phyloP scores from a whole-genome alignment of 2,329 filamentous ascomycete genomes.

The Penicillium frequentans region DNA sequence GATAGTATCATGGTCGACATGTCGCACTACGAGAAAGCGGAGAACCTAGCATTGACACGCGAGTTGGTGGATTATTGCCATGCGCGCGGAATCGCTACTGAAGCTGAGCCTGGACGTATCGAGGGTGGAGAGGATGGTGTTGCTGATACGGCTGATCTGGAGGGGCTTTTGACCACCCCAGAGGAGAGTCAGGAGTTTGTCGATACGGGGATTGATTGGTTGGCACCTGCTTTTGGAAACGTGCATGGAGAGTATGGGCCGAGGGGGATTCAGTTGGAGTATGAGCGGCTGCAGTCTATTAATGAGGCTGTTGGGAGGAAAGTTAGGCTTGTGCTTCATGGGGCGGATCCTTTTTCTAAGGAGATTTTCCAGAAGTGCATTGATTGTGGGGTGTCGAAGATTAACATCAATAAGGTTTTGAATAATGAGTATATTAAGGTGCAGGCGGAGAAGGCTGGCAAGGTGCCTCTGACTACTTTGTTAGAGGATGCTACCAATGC shows the following conservation, averaged over 20 bases:
- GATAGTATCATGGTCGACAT: slow-evolving; percentile 79
- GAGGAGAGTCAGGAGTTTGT: slow-evolving; percentile 72
- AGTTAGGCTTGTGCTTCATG: slow-evolving; percentile 58
- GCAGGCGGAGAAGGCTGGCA: slow-evolving; percentile 51
- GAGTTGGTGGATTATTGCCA: slow-evolving; percentile 66
- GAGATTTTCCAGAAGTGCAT: slow-evolving; percentile 58
- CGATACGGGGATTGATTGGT: slow-evolving; percentile 68
- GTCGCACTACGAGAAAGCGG: slow-evolving; percentile 69
- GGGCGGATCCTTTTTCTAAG: slow-evolving; percentile 57
- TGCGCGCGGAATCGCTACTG: slow-evolving; percentile 64
- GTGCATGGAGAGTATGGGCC: slow-evolving; percentile 73
- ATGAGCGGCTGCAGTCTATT: slow-evolving; percentile 53
- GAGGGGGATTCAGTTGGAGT: slow-evolving; percentile 63
- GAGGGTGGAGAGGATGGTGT: slow-evolving; percentile 75
- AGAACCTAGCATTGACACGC: slow-evolving; percentile 65
- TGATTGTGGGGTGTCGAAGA: slow-evolving; percentile 54
- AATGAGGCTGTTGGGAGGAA: slow-evolving; percentile 49
- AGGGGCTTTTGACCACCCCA: slow-evolving; percentile 65
- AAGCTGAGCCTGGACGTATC: slow-evolving; percentile 71
- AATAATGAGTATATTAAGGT: slow-evolving; percentile 52
- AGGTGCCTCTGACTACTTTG: slow-evolving; percentile 53
- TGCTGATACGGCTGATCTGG: slow-evolving; percentile 63
- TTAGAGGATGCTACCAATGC: slow-evolving; percentile 56
- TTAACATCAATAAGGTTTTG: slow-evolving; percentile 62
- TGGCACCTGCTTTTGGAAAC: slow-evolving; percentile 75